Percentiles rank a stretch among this genome's conserved stretches.
Conservation (phyloP, 179 eudicot species). For the Silene coronaria region DNA sequence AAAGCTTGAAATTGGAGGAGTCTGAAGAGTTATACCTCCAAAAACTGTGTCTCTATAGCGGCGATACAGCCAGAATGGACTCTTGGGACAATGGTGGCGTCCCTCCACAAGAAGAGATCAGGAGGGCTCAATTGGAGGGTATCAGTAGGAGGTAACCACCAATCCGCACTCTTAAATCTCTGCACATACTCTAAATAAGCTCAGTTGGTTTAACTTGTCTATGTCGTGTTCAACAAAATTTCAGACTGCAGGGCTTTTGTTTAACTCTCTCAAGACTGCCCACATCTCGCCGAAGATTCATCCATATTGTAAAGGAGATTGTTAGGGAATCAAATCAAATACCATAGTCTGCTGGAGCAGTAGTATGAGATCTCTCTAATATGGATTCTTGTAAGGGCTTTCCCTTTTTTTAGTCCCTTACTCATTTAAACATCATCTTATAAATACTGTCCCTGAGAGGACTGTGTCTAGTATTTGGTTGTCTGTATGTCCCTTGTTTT, state of each 20-base stretch:
- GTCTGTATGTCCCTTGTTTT: not conserved
- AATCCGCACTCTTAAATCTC: not conserved
- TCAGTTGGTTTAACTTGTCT: not conserved
- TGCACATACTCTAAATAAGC: not conserved
- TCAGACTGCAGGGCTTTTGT: constrained; percentile 36
- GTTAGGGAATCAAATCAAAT: constrained; percentile 20
- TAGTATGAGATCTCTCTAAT: constrained; percentile 19
- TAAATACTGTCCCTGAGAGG: not conserved
- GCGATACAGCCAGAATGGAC: constrained; percentile 25
- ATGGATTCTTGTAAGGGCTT: not conserved
- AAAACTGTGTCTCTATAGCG: constrained; percentile 29
- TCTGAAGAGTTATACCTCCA: constrained; percentile 34
- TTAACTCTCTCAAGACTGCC: constrained; percentile 35
- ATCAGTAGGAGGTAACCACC: constrained; percentile 28
- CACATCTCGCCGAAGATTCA: constrained; percentile 31
- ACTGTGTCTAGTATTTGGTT: not conserved
- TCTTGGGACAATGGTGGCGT: constrained; percentile 36
- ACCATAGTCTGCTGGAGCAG: constrained; percentile 17
- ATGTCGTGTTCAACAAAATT: not conserved
- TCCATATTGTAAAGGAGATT: constrained; percentile 25
- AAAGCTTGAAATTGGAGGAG: constrained; percentile 25
- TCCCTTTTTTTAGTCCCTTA: not conserved
- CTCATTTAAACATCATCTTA: not conserved
- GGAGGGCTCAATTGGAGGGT: constrained; percentile 37
- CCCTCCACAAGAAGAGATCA: constrained; percentile 31